Evolutionary conservation across 176 grass and related monocot species (phyloP), one percentile per base, ranked within the genome.

Genomic region (Lolium perenne): DNA sequence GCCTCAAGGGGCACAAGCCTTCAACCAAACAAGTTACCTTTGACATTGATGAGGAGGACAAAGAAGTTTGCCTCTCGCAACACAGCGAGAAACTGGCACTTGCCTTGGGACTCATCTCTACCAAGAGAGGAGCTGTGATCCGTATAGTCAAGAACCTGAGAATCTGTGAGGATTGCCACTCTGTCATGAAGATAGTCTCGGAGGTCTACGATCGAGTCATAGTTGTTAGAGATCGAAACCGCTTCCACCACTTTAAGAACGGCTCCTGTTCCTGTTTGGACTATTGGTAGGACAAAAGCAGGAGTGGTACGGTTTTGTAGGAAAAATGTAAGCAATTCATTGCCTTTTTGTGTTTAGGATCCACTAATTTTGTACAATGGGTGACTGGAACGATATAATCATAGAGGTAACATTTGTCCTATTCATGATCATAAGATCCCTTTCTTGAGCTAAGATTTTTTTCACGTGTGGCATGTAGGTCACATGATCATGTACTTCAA

Each of bases 241-340:
- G 78, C 2, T 90, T 90, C 72, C 84, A 86, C 79, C 88, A 90
- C 73, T 90, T 90, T 48, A 86, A 83, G 74, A 86, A 78, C 1
- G 88, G 88, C 35, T 86, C 88, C 29, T 90, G 79, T 70, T 86
- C 88, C 25, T 90, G 88, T 43, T 65, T 55, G 18, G 83, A 90
- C 25, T 90, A 86, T 73, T 86, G 83, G 83, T 90, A 87, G 85
- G 76, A 38, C n/a, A 62, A 87, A 60, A 59, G 38, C 0, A 0
- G 15, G 16, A 32, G 48, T 63, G 38, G 43, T 35, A 66, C 55
- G 43, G 12, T 77, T 64, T 7, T 76, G 5, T 23, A 25, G 26
- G 21, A 8, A 51, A 20, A 9, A 25, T 35, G 29, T n/a, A 41
- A 22, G 17, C 29, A 70, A 69, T 35, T 68, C 45, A n/a, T 59